A percentile compares a stretch with the other conserved stretches of the same genome.
Conservation (phyloP, 2,329 filamentous ascomycete species). For the Claviceps digitariae region DNA sequence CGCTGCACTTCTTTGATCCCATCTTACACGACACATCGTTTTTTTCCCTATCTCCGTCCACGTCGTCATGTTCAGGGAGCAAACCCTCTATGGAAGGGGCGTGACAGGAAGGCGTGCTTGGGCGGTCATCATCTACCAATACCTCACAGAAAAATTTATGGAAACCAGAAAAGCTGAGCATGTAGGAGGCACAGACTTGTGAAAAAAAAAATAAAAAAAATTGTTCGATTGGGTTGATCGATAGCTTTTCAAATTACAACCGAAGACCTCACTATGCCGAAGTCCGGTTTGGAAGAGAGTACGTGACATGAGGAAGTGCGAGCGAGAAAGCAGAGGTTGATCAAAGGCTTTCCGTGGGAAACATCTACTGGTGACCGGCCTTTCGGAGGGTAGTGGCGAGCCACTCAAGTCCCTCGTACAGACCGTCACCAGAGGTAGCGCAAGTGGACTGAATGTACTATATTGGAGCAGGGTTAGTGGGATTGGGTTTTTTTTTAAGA, state of each 20-base stretch:
- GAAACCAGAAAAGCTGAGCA: slow-evolving; percentile 13
- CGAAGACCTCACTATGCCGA: slow-evolving; percentile 35
- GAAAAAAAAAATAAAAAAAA: slow-evolving; percentile 28
- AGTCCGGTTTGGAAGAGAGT: slow-evolving; percentile 24
- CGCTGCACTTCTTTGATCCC: not conserved
- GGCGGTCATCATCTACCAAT: slow-evolving; percentile 4
- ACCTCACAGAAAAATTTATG: slow-evolving; percentile 16
- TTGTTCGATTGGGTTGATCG: slow-evolving; percentile 35
- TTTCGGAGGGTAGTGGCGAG: slow-evolving; percentile 74
- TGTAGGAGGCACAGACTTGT: slow-evolving; percentile 15
- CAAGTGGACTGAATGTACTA: slow-evolving; percentile 99
- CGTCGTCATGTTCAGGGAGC: not conserved
- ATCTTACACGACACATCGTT: not conserved
- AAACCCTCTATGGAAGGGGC: not conserved
- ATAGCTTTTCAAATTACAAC: slow-evolving; percentile 46
- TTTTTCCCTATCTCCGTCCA: not conserved
- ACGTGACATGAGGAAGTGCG: slow-evolving; percentile 26
- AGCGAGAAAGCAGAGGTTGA: slow-evolving; percentile 20
- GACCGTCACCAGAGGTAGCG: slow-evolving; percentile 96
- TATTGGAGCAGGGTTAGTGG: slow-evolving; percentile 5
- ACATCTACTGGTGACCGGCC: slow-evolving; percentile 50
- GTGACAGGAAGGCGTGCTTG: not conserved
- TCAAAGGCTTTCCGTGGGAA: slow-evolving; percentile 20
- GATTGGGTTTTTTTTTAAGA: too few relatives aligned
- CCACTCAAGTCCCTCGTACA: slow-evolving; percentile 98